These are phyloP conservation scores for Acanthamoeba divionensis DNA, from an alignment of 208 protist genomes.

Conservation along the genomic window DNA sequence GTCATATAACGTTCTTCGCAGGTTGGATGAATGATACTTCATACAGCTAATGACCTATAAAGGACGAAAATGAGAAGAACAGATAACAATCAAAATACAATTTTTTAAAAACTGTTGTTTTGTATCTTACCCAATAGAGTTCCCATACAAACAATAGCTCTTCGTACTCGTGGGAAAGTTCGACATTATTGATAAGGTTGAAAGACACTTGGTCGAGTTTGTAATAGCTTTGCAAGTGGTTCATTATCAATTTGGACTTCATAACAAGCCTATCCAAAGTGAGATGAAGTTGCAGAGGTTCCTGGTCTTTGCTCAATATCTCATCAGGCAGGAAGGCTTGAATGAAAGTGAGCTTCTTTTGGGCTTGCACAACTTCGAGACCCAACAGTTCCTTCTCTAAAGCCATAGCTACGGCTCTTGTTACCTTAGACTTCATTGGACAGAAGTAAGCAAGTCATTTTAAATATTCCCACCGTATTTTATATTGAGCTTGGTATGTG, in stretches of 20 bases:
- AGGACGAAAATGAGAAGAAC: background rate
- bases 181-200: slow-evolving; percentile 52
- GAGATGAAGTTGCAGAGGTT: slow-evolving; percentile 26
- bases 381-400: slow-evolving; percentile 19
- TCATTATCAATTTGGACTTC: slow-evolving; percentile 16
- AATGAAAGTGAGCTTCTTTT: slow-evolving; percentile 42
- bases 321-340: slow-evolving; percentile 36
- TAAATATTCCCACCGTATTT: background rate
- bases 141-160: slow-evolving; percentile 48
- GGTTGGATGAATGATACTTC: background rate
- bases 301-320: slow-evolving; percentile 15
- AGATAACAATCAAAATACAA: background rate
- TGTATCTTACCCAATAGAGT: slow-evolving; percentile 35
- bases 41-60: background rate
- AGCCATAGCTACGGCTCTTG: background rate
- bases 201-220: slow-evolving; percentile 52
- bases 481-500: background rate
- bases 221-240: slow-evolving; percentile 23
- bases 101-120: background rate
- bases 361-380: slow-evolving; percentile 22
- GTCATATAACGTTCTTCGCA: slow-evolving; percentile 16
- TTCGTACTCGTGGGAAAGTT: background rate
- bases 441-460: background rate
- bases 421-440: background rate
- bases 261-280: background rate